Conservation (phyloP, 148 eudicot species). For the Chenopodium berlandieri region DNA sequence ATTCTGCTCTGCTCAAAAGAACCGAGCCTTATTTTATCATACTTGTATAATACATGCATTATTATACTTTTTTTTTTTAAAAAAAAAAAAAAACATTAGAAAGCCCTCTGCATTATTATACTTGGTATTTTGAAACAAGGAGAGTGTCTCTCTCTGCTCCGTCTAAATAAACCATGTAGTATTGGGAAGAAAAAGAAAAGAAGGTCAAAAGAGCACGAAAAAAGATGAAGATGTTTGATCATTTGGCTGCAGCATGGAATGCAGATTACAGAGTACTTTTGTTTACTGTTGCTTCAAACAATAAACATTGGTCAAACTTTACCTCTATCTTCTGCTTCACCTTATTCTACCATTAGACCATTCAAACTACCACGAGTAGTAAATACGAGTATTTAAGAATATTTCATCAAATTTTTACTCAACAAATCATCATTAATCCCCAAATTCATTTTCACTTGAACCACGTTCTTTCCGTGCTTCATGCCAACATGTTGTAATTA, state of each 20-base stretch:
- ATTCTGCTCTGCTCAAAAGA: no score
- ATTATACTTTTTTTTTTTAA: no score
- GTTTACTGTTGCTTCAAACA: not conserved
- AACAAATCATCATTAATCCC: not conserved
- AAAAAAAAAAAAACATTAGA: no score
- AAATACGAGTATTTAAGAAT: not conserved
- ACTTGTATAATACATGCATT: no score
- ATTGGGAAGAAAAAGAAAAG: not conserved
- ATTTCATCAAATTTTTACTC: not conserved
- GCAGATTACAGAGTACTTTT: not conserved
- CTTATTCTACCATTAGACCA: no score
- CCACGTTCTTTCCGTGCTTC: conserved; percentile 8
- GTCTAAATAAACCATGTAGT: no score
- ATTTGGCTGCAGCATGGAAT: conserved; percentile 17
- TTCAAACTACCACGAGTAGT: no score
- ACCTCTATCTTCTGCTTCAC: not conserved
- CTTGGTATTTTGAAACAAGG: no score
- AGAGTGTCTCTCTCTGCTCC: no score
- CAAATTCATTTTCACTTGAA: not conserved
- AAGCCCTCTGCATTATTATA: no score
- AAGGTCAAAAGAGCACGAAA: conserved; percentile 18
- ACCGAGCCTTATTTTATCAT: no score
- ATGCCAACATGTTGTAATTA: conserved; percentile 2
- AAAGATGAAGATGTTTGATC: conserved; percentile 10
- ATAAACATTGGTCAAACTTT: conserved; percentile 21